Evolutionary conservation across 768 basidiomycete genomes (phyloP), one percentile per base, ranked within the genome.

Genomic region (Tulasnella calospora): DNA sequence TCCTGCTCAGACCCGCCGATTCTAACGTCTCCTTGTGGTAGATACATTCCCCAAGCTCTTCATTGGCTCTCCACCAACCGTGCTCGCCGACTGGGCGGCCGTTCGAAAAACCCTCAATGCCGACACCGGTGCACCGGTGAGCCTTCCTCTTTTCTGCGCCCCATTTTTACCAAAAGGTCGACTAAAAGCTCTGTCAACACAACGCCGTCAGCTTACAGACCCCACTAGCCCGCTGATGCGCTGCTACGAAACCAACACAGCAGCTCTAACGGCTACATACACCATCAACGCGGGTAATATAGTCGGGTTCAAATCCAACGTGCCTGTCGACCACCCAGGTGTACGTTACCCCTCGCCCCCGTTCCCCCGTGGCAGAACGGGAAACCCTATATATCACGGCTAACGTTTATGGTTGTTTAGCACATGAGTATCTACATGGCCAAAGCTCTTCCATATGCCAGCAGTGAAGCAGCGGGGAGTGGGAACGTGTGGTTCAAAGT

Each of bases 171-270:
- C 4, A 0, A 5, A 71, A 41, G 70, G 23, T 7, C 23, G 19
- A 41, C 40, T 71, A 19, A 36, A 41, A 17, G 2, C 70, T 15
- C 70, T 21, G 23, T 10, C 38, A 19, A 35, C 40, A 19, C 17
- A 19, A 17, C 23, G 40, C 46, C 40, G 0, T 71, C 23, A 73
- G 72, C 40, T 84, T 76, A 83, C 84, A 73, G 81, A 81, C 80
- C 83, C 83, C 12, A 84, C 82, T 9, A 80, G 81, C 77, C 76
- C 79, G 71, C 82, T 82, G 80, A 81, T 84, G 78, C 83, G 84
- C 73, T 85, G 84, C 83, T 84, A 84, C 80, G 84, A 85, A 79
- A 70, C 74, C 23, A 80, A 80, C 80, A 83, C 82, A 15, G 80
- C 82, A 33, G 81, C 77, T 19, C 55, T 47, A 38, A 83, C 83